Evolutionary conservation across 352 stramenopile genomes (phyloP).

Genomic region (Phytophthora multivora): DNA sequence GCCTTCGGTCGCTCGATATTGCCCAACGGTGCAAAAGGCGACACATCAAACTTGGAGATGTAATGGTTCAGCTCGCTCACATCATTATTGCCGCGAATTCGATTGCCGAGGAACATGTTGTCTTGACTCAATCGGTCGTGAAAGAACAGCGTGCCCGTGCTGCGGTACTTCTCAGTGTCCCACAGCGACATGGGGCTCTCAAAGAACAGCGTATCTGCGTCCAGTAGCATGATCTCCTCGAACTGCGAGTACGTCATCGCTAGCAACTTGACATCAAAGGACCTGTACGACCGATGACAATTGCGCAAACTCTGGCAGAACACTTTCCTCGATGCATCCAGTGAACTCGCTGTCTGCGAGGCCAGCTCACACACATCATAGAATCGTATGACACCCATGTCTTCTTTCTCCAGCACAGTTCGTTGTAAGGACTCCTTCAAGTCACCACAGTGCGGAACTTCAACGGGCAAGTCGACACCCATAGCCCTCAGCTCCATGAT

Average conservation of each 20-base stretch:
- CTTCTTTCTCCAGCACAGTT: constrained; percentile 37
- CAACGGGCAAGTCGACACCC: constrained; percentile 52
- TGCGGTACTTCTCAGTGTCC: constrained; percentile 53
- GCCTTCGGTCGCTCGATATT: constrained; percentile 38
- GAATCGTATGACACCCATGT: constrained; percentile 49
- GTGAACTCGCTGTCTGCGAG: constrained; percentile 23
- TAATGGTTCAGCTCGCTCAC: constrained; percentile 53
- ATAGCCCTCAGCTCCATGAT: constrained; percentile 62
- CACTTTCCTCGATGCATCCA: constrained; percentile 36
- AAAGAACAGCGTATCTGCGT: constrained; percentile 70
- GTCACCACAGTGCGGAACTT: constrained; percentile 70
- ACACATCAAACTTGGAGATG: constrained; percentile 58
- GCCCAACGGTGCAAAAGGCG: constrained; percentile 40
- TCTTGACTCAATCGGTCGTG: constrained; percentile 51
- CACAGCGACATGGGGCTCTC: constrained; percentile 61
- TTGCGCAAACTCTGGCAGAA: constrained; percentile 55
- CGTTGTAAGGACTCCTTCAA: constrained; percentile 39
- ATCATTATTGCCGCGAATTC: constrained; percentile 24
- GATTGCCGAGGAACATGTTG: constrained; percentile 50
- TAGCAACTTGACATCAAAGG: constrained; percentile 65
- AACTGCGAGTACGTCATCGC: constrained; percentile 75
- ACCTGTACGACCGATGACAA: constrained; percentile 51
- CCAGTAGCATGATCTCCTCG: constrained; percentile 71
- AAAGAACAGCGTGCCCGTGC: constrained; percentile 64
- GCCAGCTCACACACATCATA: constrained; percentile 70